Evolutionary conservation across 768 basidiomycete genomes (phyloP), one percentile per base, ranked within the genome.

Genomic region (Gloeostereum incarnatum): DNA sequence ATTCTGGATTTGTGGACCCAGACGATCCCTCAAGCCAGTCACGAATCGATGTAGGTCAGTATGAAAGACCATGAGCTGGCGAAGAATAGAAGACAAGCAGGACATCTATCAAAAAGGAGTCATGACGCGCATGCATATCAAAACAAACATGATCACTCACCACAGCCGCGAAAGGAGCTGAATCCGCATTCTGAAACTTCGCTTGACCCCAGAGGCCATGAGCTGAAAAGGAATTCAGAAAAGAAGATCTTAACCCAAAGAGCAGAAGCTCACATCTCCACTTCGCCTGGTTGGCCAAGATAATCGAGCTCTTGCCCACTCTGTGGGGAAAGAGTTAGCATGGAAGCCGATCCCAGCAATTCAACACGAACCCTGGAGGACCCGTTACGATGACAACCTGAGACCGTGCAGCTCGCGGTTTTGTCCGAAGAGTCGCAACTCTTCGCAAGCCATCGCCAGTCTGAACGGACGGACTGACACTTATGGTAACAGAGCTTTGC

Each of bases 181-280:
- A 71, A 38, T 79, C 75, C 5, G 67, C 63, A 35, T 62, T 70
- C 46, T 80, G 74, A 44, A 83, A 83, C 56, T 82, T 83, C 5
- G 81, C 80, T 45, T 83, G 80, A 10, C 81, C 81, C 81, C 81
- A 85, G 4, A 83, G 64, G 3, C 81, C 81, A 45, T 81, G 79
- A 16, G 70, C 73, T 76, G 35, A 35, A 20, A 31, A 22, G 8
- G 13, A 43, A 19, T 5, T 9, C 43, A 24, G 35, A 45, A 14
- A 35, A 5, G 22, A 10, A 21, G 7, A 32, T 38, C 10, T 20
- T 31, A 30, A 22, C 39, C 6, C 13, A 26, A 25, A 11, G 31
- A n/a, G 21, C 25, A 19, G 38, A 31, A 9, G 41, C 65, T 51
- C 48, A 75, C 78, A 67, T 58, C 81, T 57, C 81, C 81, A 84